Evolutionary conservation across 352 stramenopile species (phyloP).

Genomic region (Peronospora farinosa): DNA sequence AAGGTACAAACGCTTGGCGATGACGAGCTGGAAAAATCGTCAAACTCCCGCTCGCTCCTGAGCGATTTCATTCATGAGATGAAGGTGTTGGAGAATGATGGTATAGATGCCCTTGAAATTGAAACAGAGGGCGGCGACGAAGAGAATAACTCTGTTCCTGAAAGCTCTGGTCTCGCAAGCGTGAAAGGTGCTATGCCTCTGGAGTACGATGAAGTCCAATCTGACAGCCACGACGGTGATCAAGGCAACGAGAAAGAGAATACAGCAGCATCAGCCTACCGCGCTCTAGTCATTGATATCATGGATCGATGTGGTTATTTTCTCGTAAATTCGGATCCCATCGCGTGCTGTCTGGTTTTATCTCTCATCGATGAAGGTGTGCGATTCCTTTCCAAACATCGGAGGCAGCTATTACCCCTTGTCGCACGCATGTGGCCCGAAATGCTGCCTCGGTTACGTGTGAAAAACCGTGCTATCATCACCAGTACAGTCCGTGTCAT

Average conservation of each 20-base stretch:
- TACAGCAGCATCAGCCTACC: conserved; percentile 28
- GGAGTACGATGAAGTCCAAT: conserved; percentile 42
- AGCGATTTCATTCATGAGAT: conserved; percentile 62
- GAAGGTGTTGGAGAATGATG: conserved; percentile 37
- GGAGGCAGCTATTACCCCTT: conserved; percentile 60
- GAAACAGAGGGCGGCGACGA: conserved; percentile 15
- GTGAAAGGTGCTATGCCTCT: conserved; percentile 67
- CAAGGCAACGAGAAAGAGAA: conserved; percentile 21
- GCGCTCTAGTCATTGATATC: conserved; percentile 60
- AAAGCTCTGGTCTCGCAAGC: conserved; percentile 14
- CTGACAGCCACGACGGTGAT: conserved; percentile 21
- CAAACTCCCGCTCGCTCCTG: conserved; percentile 24
- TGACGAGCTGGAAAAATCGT: conserved; percentile 1
- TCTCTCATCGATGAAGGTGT: conserved; percentile 62
- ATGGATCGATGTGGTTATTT: conserved; percentile 76
- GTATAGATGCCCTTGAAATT: conserved; percentile 22
- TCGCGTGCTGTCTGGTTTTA: conserved; percentile 70
- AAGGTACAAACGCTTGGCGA: conserved; percentile 4
- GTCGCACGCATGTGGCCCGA: conserved; percentile 72
- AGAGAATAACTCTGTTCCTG: conserved; percentile 6
- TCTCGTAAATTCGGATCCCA: conserved; percentile 54
- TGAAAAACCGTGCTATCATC: conserved; percentile 59
- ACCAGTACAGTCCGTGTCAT: conserved; percentile 48
- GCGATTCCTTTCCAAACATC: conserved; percentile 33
- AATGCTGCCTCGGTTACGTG: conserved; percentile 49